phyloP scores from a whole-genome alignment of 306 rosid genomes.

The Gastrolobium bilobum region DNA sequence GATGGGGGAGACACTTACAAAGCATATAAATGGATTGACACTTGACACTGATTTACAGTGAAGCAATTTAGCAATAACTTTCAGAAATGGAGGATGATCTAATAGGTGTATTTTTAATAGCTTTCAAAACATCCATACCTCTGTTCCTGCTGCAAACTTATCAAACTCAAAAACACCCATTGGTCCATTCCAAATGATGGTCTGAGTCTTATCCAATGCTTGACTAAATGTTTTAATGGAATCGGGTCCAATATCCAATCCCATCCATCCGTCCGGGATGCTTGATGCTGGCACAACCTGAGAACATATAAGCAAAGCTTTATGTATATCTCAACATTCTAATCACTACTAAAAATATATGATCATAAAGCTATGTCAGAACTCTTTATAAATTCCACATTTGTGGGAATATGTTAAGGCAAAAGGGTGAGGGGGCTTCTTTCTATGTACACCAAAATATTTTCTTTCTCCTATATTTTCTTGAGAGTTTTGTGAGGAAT shows the following conservation, averaged over 20 bases:
- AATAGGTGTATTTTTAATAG: background rate
- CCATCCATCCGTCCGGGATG: conserved; percentile 98
- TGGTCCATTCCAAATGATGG: conserved; percentile 96
- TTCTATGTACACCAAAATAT: no score
- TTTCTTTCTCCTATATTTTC: no score
- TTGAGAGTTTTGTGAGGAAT: no score
- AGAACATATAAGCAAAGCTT: conserved; percentile 35
- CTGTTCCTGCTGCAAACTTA: conserved; percentile 89
- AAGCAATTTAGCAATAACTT: background rate
- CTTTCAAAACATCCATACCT: conserved; percentile 59
- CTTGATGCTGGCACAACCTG: conserved; percentile 84
- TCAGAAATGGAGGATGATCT: background rate
- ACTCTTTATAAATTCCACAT: no score
- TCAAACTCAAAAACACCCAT: conserved; percentile 98
- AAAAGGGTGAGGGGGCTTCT: no score
- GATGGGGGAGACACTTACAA: background rate
- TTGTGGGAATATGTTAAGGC: no score
- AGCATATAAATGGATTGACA: background rate
- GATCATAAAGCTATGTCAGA: background rate
- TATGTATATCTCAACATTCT: background rate
- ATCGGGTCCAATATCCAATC: conserved; percentile 96
- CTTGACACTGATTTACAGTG: background rate
- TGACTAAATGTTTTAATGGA: conserved; percentile 78
- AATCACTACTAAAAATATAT: background rate
- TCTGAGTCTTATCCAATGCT: conserved; percentile 78